phyloP scores from a whole-genome alignment of 1,139 yeast genomes.

The Wickerhamomyces sp. region DNA sequence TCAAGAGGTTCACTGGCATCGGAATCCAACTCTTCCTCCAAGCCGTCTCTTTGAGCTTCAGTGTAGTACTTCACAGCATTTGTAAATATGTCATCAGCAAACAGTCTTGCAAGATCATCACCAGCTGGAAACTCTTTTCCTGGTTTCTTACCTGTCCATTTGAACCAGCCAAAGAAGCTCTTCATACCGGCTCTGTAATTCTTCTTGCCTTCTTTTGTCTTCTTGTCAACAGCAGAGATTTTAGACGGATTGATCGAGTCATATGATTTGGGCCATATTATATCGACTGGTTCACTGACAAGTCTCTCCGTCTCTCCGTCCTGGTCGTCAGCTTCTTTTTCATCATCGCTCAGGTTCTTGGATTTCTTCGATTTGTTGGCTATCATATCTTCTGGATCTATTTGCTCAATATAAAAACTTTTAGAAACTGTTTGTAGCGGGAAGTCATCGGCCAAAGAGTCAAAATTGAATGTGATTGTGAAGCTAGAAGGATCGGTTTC shows the following conservation, averaged over 20 bases:
- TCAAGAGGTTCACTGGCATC: constrained; percentile 42
- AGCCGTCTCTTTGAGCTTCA: constrained; percentile 51
- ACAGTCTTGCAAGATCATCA: constrained; percentile 58
- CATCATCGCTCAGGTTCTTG: constrained; percentile 12
- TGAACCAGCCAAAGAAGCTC: constrained; percentile 68
- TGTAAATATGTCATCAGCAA: constrained; percentile 64
- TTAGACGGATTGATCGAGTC: constrained; percentile 45
- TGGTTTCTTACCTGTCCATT: constrained; percentile 70
- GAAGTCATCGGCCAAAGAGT: constrained; percentile 32
- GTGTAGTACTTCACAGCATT: constrained; percentile 70
- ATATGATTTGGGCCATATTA: constrained; percentile 58
- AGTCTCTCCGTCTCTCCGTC: constrained; percentile 45
- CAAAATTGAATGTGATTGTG: constrained; percentile 49
- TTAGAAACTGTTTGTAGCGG: constrained; percentile 51
- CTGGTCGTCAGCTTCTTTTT: constrained; percentile 34
- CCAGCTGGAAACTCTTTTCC: constrained; percentile 73
- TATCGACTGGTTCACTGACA: constrained; percentile 42
- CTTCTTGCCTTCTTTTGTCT: constrained; percentile 49
- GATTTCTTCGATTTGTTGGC: constrained; percentile 4
- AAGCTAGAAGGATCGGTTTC: constrained; percentile 43
- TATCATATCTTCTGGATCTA: constrained; percentile 14
- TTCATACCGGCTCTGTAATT: constrained; percentile 65
- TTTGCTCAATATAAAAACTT: constrained; percentile 41
- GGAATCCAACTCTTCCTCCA: constrained; percentile 49
- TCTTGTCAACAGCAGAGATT: constrained; percentile 38